Evolutionary conservation across 495 filamentous ascomycete genomes (phyloP), one percentile per base, ranked within the genome.

Genomic region (Tuber umbilicatum): DNA sequence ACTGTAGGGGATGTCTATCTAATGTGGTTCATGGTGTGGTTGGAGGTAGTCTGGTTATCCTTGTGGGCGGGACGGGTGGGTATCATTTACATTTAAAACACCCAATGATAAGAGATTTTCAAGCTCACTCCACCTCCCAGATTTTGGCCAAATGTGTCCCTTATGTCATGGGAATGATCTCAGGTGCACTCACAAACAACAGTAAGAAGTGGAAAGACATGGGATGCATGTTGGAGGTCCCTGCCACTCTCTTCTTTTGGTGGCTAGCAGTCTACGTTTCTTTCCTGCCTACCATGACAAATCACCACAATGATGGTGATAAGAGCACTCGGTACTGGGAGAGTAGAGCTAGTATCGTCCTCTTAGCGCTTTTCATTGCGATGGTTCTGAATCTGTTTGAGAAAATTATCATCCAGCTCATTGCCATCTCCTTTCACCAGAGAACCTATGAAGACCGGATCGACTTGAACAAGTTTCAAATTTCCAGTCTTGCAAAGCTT

Each of bases 391-490:
- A 99, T 83, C 89, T 95, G 70, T 86, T 91, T 68, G 93, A 97
- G 82, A 99, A 97, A 85, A 91, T 99, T 74, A 88, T 97, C 76
- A 94, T 97, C 74, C 94, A 97, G 81, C 89, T 97, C 82, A 97
- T 99, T 81, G 94, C 94, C 27, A 92, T 94, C 78, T 93, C 90
- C 79, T 97, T 99, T 83, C 94, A 99, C 81, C 86, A 91, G 45
- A 89, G 94, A 55, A 97, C 94, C 12, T 98, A 98, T 76, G 90
- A 92, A 38, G 93, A 96, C 80, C 88, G 94, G 19, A 97, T 99
- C 78, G 92, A 94, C 70, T 86, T 94, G 76, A 97, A 97, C 84
- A 95, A 97, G 80, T 94, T 94, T 79, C 91, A 93, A 83, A 93
- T 94, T 72, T 89, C 87, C 35, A 91, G 90, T 79, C 84, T 97